A percentile compares a stretch with the other conserved stretches of the same genome.
Evolutionary conservation across 352 stramenopile species (phyloP).

Genomic region (Globisporangium splendens): DNA sequence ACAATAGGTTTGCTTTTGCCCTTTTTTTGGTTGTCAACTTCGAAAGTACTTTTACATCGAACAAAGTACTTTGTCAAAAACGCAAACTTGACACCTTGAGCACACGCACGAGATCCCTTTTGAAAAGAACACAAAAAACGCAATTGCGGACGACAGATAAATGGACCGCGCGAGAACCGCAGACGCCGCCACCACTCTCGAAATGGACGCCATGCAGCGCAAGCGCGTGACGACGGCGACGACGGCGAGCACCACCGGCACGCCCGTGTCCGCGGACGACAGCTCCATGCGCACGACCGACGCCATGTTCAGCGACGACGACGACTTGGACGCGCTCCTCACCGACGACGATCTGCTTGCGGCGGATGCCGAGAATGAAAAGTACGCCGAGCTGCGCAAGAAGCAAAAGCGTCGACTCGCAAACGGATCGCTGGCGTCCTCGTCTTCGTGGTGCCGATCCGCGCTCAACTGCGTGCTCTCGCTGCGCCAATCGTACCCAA

Average conservation of each 20-base stretch:
- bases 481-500: background rate
- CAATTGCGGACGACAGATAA: background rate
- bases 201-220: conserved; percentile 12
- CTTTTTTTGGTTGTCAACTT: background rate
- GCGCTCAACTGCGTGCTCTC: background rate
- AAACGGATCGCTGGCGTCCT: background rate
- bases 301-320: conserved; percentile 9
- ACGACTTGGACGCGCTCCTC: conserved; percentile 15
- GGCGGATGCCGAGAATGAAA: conserved; percentile 7
- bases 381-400: conserved; percentile 4
- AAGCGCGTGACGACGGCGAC: conserved; percentile 6
- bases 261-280: background rate
- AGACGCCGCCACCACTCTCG: background rate
- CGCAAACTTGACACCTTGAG: background rate
- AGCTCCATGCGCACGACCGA: conserved; percentile 7
- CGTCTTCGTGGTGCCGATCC: background rate
- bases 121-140: background rate
- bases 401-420: conserved; percentile 8
- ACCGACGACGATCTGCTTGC: conserved; percentile 10
- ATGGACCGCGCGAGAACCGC: background rate
- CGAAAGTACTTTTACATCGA: background rate
- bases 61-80: background rate
- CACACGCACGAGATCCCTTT: background rate
- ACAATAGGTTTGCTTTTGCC: background rate
- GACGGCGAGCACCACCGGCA: background rate